Conservation (phyloP, 805 yeast species). For the Yarrowia sp. region DNA sequence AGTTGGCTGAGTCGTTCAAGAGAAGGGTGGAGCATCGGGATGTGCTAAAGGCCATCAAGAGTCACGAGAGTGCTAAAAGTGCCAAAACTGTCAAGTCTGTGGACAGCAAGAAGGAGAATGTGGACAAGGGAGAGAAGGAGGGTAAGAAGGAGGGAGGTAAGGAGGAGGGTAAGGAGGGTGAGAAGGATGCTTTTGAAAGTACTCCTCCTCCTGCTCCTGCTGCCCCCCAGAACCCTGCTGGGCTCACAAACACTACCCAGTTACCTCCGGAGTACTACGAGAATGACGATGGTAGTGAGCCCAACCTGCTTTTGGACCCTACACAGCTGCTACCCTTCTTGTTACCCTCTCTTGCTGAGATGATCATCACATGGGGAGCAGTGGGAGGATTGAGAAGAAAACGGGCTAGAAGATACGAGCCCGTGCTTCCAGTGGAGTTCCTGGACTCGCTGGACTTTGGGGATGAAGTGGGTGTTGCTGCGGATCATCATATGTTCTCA, state of each 20-base stretch:
- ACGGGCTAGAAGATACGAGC: slow-evolving; percentile 61
- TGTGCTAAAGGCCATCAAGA: slow-evolving; percentile 17
- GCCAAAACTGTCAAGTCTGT: slow-evolving; percentile 10
- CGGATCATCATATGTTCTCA: not conserved
- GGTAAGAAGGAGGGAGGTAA: not conserved
- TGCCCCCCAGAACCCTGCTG: not conserved
- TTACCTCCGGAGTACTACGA: slow-evolving; percentile 27
- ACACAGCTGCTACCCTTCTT: slow-evolving; percentile 48
- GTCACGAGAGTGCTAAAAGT: slow-evolving; percentile 10
- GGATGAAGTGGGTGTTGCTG: not conserved
- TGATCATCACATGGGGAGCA: slow-evolving; percentile 73
- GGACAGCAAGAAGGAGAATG: not conserved
- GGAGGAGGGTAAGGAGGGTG: not conserved
- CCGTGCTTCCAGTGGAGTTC: slow-evolving; percentile 66
- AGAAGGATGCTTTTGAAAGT: slow-evolving; percentile 7
- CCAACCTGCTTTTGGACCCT: slow-evolving; percentile 39
- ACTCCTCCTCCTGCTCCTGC: not conserved
- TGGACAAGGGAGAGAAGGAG: not conserved
- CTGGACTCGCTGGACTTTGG: slow-evolving; percentile 45
- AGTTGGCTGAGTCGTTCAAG: slow-evolving; percentile 38
- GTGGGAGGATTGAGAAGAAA: slow-evolving; percentile 57
- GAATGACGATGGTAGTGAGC: slow-evolving; percentile 33
- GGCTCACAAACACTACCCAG: slow-evolving; percentile 16
- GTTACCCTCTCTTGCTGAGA: slow-evolving; percentile 71
- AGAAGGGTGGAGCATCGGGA: slow-evolving; percentile 27